Base-by-base conservation (phyloP, 2,329 filamentous ascomycete genomes). In the Westerdykella aurantiaca region DNA sequence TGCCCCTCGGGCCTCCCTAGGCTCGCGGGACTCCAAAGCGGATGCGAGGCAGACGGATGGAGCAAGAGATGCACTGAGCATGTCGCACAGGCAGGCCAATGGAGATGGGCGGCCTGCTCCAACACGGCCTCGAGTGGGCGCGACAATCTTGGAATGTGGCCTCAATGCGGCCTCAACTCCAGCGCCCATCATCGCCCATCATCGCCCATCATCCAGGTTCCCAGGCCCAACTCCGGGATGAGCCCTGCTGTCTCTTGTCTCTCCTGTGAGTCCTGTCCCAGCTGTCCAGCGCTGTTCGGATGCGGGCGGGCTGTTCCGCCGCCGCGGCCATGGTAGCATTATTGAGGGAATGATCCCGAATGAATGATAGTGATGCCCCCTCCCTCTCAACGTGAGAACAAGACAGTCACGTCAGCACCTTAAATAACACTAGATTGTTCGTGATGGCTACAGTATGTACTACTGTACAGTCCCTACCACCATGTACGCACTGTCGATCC, bases 281-380 rank as follows among this genome's bases (percentile, higher is more conserved):
- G 18, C 18, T 21, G 25, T 29, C 11, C n/a, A 35, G 33, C 33
- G 52, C 57, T 66, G 60, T 56, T 63, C 63, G 61, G 56, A 66
- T 67, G 58, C 61, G 58, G 67, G 63, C 66, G 64, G 66, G 52
- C 52, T 61, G 55, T 60, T 62, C 69, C 67, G 68, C 63, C 65
- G 63, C 67, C 68, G 64, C 67, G 67, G 61, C 51, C 61, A 67
- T 68, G 68, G 67, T 68, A 66, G 63, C 65, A 35, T 13, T 6
- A 13, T 9, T 7, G 9, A 35, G 33, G 6, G 33, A 5, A 21
- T 21, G 18, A 9, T n/a, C 9, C 29, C 29, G 29, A 31, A 12
- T 6, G 12, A 34, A 34, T 6, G 5, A 6, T 5, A 6, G 33
- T 34, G 33, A 35, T 9, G 33, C 31, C n/a, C n/a, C n/a, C n/a